Base-by-base conservation (phyloP, 2,329 filamentous ascomycete genomes). In the Pseudogymnoascus sp. region DNA sequence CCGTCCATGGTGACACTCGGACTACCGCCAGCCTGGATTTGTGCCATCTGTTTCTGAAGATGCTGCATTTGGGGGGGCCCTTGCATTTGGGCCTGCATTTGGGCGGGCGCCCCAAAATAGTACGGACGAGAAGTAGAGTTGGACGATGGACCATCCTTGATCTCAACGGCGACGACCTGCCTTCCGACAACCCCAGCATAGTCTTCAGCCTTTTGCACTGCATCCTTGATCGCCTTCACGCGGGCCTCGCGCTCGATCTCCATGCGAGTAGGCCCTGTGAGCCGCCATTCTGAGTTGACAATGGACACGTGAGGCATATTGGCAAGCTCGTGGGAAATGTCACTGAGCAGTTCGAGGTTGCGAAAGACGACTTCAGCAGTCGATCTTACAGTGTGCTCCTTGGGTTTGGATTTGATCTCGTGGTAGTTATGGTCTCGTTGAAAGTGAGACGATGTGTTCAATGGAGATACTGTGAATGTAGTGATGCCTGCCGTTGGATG, bases 191-290 rank as follows among this genome's bases (percentile, higher is more conserved):
- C 66, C 10, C 60, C 62, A 4, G 67, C 63, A 22, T 68, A 68
- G 62, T 68, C 67, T 8, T 67, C 40, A 2, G 67, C 67, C 62
- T 68, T 68, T 31, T 68, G 61, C 33, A 68, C 67, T 1, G 67
- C 67, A 35, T 68, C 59, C 61, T 31, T 63, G 33, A 68, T 68
- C n/a, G 67, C 67, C 19, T 66, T 64, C 16, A 67, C 46, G 16
- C 67, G 62, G 6, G 67, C 67, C 63, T 68, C 66, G 40, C 67
- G 67, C 33, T 60, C 61, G 12, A 68, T 65, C n/a, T 62, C 61
- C 1, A 10, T 35, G 3, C 61, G 50, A 6, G 66, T 68, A 11
- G 65, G 26, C 12, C 62, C 62, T 0, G 67, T 68, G 22, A 68
- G 62, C 16, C 63, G 63, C 67, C 67, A 68, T 60, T 68, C 66